These are phyloP conservation scores for Sporothrix pseudoabietina DNA, from an alignment of 2,329 filamentous ascomycete genomes.

Conservation along the genomic window DNA sequence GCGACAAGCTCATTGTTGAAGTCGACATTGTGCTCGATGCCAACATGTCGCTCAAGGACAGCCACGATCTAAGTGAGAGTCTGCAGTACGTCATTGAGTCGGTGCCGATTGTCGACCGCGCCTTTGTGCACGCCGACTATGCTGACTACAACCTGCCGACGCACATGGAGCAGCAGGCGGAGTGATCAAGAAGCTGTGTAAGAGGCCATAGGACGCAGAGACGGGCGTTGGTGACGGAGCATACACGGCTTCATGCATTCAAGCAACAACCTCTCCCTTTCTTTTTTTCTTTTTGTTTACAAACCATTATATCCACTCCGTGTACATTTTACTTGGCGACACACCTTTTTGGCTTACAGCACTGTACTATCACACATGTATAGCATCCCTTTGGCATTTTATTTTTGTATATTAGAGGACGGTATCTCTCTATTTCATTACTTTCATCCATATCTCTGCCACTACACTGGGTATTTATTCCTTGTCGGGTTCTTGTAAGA, in stretches of 20 bases:
- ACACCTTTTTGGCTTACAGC: neutral
- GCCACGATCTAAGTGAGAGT: slow-evolving; percentile 75
- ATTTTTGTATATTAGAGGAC: neutral
- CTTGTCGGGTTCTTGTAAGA: neutral
- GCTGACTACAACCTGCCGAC: slow-evolving; percentile 63
- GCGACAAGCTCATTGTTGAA: slow-evolving; percentile 79
- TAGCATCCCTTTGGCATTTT: neutral
- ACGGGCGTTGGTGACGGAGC: neutral
- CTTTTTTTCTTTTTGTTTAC: neutral
- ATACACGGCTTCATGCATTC: neutral
- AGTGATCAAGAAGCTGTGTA: neutral
- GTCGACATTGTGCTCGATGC: slow-evolving; percentile 84
- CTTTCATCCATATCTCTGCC: neutral
- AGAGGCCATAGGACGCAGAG: neutral
- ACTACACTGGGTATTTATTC: neutral
- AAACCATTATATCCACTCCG: neutral
- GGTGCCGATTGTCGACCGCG: slow-evolving; percentile 74
- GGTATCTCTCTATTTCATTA: neutral
- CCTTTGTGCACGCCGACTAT: slow-evolving; percentile 70
- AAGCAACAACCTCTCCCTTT: neutral
- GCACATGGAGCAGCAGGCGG: slow-evolving; percentile 54
- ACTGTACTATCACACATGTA: slow-evolving; percentile 9
- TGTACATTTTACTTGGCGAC: neutral
- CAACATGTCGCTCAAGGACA: slow-evolving; percentile 73
- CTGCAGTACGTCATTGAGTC: slow-evolving; percentile 84